Conservation (phyloP, 1,139 yeast genomes). For the Candida sanyaensis region DNA sequence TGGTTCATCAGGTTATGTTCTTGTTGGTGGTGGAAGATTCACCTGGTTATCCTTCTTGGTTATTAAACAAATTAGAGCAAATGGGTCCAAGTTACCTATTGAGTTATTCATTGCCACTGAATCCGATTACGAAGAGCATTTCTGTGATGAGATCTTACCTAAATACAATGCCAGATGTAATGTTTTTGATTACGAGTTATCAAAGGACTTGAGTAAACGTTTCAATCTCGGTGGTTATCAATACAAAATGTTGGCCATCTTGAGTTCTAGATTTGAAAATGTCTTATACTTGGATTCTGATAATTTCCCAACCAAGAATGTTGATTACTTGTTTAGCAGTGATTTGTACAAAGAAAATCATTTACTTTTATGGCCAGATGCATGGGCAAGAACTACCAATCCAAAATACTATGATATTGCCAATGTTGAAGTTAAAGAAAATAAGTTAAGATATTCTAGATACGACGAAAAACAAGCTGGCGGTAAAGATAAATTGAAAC, state of each 20-base stretch:
- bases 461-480: slow-evolving; percentile 32
- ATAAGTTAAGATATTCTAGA: slow-evolving; percentile 34
- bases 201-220: slow-evolving; percentile 22
- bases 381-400: slow-evolving; percentile 52
- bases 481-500: slow-evolving; percentile 23
- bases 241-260: slow-evolving; percentile 60
- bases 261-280: slow-evolving; percentile 59
- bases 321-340: slow-evolving; percentile 49
- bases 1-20: slow-evolving; percentile 41
- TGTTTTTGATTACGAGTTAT: slow-evolving; percentile 37
- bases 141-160: slow-evolving; percentile 55
- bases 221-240: slow-evolving; percentile 58
- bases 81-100: slow-evolving; percentile 43
- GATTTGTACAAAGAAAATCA: slow-evolving; percentile 43
- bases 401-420: slow-evolving; percentile 50
- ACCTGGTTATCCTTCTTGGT: slow-evolving; percentile 49
- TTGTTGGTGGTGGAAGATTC: slow-evolving; percentile 48
- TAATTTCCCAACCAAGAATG: slow-evolving; percentile 57
- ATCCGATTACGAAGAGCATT: slow-evolving; percentile 50
- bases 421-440: slow-evolving; percentile 36
- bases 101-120: slow-evolving; percentile 54
- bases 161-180: slow-evolving; percentile 57
- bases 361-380: slow-evolving; percentile 53
- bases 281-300: slow-evolving; percentile 69
- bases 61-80: slow-evolving; percentile 40